phyloP scores from a whole-genome alignment of 208 protist species.

The Wallacemonas sp. region DNA sequence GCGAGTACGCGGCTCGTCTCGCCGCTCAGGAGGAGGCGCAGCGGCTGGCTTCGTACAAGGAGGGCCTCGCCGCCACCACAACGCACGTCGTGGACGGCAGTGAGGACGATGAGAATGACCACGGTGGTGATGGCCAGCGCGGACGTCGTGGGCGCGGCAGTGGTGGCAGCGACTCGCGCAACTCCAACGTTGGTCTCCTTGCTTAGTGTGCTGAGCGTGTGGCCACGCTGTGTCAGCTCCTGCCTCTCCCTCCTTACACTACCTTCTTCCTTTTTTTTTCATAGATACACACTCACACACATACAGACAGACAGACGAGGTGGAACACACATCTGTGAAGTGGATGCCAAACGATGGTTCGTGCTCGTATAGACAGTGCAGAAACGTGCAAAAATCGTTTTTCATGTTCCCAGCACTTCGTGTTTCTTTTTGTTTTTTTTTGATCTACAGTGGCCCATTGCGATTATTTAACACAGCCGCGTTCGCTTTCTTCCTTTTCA shows the following conservation, averaged over 20 bases:
- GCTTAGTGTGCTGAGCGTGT: too few relatives aligned
- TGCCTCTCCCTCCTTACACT: neutral
- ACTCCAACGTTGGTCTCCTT: constrained; percentile 1
- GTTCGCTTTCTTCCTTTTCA: too few relatives aligned
- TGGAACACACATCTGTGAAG: too few relatives aligned
- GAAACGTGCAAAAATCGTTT: too few relatives aligned
- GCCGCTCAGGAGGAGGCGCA: constrained; percentile 14
- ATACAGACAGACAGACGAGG: constrained; percentile 5
- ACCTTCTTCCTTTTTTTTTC: constrained; percentile 1
- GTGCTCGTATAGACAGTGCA: too few relatives aligned
- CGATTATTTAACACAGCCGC: too few relatives aligned
- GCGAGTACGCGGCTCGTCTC: constrained; percentile 15
- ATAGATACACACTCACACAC: constrained; percentile 10
- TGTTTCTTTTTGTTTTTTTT: too few relatives aligned
- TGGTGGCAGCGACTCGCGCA: neutral
- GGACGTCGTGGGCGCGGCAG: neutral
- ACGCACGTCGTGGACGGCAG: neutral
- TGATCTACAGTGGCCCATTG: too few relatives aligned
- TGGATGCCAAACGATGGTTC: too few relatives aligned
- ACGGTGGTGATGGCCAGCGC: neutral
- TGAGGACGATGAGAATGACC: neutral
- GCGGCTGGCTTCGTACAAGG: neutral
- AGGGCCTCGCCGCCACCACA: neutral
- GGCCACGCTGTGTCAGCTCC: too few relatives aligned
- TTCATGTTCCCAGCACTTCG: too few relatives aligned